Conservation (phyloP, 2,329 filamentous ascomycete genomes). For the Aspergillus puulaauensis region DNA sequence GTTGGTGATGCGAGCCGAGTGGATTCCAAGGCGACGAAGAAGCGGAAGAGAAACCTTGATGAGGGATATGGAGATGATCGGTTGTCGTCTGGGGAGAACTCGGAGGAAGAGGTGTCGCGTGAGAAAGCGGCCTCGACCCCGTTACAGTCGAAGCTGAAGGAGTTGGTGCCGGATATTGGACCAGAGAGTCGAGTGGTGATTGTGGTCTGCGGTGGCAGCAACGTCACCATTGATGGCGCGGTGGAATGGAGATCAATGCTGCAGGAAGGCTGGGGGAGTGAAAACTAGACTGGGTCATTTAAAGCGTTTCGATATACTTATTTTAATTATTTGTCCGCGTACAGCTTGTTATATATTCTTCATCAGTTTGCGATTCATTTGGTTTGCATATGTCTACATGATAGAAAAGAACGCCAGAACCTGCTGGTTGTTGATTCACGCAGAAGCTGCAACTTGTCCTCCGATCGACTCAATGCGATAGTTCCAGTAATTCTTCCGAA, state of each 20-base stretch:
- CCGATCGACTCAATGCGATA: slow-evolving; percentile 61
- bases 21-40: slow-evolving; percentile 20
- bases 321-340: not conserved
- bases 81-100: slow-evolving; percentile 26
- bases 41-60: slow-evolving; percentile 31
- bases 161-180: slow-evolving; percentile 63
- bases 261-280: slow-evolving; percentile 36
- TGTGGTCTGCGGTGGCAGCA: slow-evolving; percentile 78
- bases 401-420: not conserved
- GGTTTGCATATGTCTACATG: not conserved
- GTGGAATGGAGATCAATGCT: slow-evolving; percentile 55
- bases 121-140: slow-evolving; percentile 2
- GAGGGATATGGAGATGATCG: slow-evolving; percentile 39
- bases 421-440: slow-evolving; percentile 12
- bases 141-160: slow-evolving; percentile 52
- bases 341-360: not conserved
- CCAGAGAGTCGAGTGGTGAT: slow-evolving; percentile 73
- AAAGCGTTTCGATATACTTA: not conserved
- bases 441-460: slow-evolving; percentile 15
- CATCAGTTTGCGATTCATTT: not conserved
- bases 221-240: slow-evolving; percentile 63
- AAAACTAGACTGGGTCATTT: slow-evolving; percentile 13
- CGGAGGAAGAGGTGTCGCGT: slow-evolving; percentile 18
- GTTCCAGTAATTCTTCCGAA: slow-evolving; percentile 90
- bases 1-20: slow-evolving; percentile 32